Evolutionary conservation across 352 stramenopile species (phyloP).

Genomic region (Globisporangium nodosum): DNA sequence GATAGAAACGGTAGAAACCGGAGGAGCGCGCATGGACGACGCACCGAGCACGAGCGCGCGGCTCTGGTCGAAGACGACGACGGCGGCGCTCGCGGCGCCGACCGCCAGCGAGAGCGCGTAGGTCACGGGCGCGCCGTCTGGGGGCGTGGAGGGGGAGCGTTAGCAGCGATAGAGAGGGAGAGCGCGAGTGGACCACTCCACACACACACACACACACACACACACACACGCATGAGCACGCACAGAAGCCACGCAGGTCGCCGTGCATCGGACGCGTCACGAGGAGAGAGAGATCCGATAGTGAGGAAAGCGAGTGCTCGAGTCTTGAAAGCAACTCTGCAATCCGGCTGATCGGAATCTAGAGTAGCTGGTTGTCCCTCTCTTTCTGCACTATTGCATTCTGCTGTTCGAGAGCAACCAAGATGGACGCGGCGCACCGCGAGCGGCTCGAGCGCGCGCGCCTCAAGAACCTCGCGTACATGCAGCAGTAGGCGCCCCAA

Average conservation of each 20-base stretch:
- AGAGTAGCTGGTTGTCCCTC: too few relatives aligned
- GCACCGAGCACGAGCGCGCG: slow-evolving; percentile 39
- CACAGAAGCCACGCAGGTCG: slow-evolving; percentile 73
- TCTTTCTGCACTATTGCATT: too few relatives aligned
- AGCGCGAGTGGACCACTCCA: not conserved
- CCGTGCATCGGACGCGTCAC: slow-evolving; percentile 44
- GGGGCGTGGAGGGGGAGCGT: not conserved
- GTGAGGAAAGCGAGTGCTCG: too few relatives aligned
- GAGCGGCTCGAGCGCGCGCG: slow-evolving; percentile 58
- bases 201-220: slow-evolving; percentile 17
- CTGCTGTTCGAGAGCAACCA: not conserved
- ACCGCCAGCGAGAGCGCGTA: slow-evolving; percentile 70
- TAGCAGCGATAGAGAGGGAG: not conserved
- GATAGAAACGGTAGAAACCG: not conserved
- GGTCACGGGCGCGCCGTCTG: slow-evolving; percentile 75
- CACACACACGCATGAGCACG: slow-evolving; percentile 10
- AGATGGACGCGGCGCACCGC: slow-evolving; percentile 40
- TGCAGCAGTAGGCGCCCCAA: slow-evolving; percentile 29
- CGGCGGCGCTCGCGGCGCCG: slow-evolving; percentile 59
- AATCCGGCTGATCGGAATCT: not conserved
- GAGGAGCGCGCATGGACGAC: not conserved
- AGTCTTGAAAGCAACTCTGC: too few relatives aligned
- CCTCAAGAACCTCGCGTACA: slow-evolving; percentile 73
- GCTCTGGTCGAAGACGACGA: slow-evolving; percentile 54
- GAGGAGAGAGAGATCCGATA: too few relatives aligned